Evolutionary conservation across 345 rosid species (phyloP).

Genomic region (Dovyalis caffra): DNA sequence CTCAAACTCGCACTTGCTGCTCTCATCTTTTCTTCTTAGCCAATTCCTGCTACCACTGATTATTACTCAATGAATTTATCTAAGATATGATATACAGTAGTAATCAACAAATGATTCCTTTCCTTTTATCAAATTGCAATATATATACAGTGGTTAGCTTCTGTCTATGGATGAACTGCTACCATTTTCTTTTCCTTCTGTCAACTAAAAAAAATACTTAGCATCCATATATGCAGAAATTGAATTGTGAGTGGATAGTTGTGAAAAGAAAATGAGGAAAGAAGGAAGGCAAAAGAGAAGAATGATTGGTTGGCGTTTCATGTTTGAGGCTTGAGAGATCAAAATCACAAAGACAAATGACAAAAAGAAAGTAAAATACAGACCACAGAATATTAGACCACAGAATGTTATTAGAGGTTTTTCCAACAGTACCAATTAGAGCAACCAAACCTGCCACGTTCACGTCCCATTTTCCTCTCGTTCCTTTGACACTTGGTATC

Average conservation of each 20-base stretch:
- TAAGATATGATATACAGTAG: too few species aligned
- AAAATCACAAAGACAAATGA: background rate
- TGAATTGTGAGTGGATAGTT: background rate
- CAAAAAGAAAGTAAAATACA: background rate
- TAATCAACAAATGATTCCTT: too few species aligned
- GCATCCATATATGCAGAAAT: too few species aligned
- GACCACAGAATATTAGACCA: constrained; percentile 25
- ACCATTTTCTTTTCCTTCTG: too few species aligned
- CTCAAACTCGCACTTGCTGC: constrained; percentile 13
- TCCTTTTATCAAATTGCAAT: too few species aligned
- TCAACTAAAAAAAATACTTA: too few species aligned
- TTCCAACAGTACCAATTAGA: background rate
- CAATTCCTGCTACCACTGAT: too few species aligned
- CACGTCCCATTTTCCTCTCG: background rate
- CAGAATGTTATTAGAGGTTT: constrained; percentile 13
- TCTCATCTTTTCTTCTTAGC: constrained; percentile 7
- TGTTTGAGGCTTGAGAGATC: background rate
- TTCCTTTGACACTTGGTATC: background rate
- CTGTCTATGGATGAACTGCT: too few species aligned
- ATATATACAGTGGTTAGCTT: too few species aligned
- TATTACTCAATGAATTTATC: too few species aligned
- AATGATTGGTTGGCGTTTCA: background rate
- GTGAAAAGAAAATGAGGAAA: background rate
- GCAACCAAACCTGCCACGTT: constrained; percentile 34
- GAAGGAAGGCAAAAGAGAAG: background rate